Evolutionary conservation across 345 rosid genomes (phyloP).

Genomic region (Rhizophora mangle): DNA sequence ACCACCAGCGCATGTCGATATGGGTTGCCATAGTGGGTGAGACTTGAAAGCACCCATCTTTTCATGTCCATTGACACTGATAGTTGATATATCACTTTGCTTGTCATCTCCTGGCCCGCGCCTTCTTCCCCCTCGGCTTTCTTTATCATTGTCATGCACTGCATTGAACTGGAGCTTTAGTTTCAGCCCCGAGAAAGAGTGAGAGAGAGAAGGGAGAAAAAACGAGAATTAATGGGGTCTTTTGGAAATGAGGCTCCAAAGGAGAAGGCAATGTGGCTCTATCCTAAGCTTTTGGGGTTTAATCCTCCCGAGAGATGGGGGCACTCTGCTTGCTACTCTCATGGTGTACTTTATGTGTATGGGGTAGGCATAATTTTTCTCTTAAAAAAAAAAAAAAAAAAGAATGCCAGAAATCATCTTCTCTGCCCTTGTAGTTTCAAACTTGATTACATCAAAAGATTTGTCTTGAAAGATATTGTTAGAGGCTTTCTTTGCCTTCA

Average conservation of each 20-base stretch:
- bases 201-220: background rate
- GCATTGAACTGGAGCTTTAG: constrained; percentile 7
- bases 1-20: constrained; percentile 32
- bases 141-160: constrained; percentile 29
- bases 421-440: too few species aligned
- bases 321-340: constrained; percentile 65
- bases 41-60: constrained; percentile 84
- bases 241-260: constrained; percentile 34
- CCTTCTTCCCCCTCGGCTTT: constrained; percentile 6
- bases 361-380: constrained; percentile 47
- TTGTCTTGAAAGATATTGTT: too few species aligned
- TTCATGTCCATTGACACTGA: constrained; percentile 77
- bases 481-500: too few species aligned
- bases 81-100: constrained; percentile 56
- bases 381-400: background rate
- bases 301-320: constrained; percentile 82
- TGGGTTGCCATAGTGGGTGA: constrained; percentile 61
- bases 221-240: constrained; percentile 38
- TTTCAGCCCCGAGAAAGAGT: background rate
- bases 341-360: constrained; percentile 56
- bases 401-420: too few species aligned
- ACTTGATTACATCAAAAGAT: too few species aligned
- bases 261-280: constrained; percentile 71
- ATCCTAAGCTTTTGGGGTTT: constrained; percentile 54
- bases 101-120: constrained; percentile 45